These are phyloP conservation scores for Trichoderma hamatum DNA, from an alignment of 2,329 filamentous ascomycete species.

Conservation along the genomic window DNA sequence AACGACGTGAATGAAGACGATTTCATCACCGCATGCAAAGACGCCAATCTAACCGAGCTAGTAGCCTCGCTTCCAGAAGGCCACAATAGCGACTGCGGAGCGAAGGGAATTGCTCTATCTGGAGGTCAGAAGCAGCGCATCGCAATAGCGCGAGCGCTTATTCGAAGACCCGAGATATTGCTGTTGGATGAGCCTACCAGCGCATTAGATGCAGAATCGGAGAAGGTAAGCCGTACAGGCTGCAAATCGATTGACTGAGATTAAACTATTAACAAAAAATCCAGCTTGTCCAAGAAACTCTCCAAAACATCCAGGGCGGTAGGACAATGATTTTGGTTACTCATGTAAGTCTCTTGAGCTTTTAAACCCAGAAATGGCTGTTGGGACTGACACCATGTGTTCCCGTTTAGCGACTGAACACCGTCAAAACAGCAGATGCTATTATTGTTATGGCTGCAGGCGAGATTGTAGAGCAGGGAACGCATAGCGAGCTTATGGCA, in stretches of 20 bases:
- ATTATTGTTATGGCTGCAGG: slow-evolving; percentile 18
- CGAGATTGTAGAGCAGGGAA: slow-evolving; percentile 21
- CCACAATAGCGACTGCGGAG: slow-evolving; percentile 45
- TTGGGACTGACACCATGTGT: neutral
- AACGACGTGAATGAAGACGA: slow-evolving; percentile 35
- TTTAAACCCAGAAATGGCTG: neutral
- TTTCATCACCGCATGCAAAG: slow-evolving; percentile 35
- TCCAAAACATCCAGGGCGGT: slow-evolving; percentile 1
- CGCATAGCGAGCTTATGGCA: slow-evolving; percentile 22
- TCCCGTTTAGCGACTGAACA: slow-evolving; percentile 11
- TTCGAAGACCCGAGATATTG: slow-evolving; percentile 34
- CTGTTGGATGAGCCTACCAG: slow-evolving; percentile 62
- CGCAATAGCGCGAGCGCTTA: slow-evolving; percentile 59
- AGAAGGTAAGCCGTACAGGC: slow-evolving; percentile 39
- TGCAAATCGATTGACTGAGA: neutral
- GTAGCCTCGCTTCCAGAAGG: slow-evolving; percentile 51
- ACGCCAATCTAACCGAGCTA: slow-evolving; percentile 60
- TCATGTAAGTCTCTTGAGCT: slow-evolving; percentile 1
- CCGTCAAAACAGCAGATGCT: slow-evolving; percentile 14
- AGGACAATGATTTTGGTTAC: slow-evolving; percentile 20
- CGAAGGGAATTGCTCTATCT: slow-evolving; percentile 60
- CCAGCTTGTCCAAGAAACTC: slow-evolving; percentile 18
- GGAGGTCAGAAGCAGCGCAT: slow-evolving; percentile 61
- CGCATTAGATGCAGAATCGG: slow-evolving; percentile 57
- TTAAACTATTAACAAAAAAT: neutral